These are phyloP conservation scores for Acacia crassicarpa DNA, from an alignment of 306 rosid genomes.

Conservation along the genomic window DNA sequence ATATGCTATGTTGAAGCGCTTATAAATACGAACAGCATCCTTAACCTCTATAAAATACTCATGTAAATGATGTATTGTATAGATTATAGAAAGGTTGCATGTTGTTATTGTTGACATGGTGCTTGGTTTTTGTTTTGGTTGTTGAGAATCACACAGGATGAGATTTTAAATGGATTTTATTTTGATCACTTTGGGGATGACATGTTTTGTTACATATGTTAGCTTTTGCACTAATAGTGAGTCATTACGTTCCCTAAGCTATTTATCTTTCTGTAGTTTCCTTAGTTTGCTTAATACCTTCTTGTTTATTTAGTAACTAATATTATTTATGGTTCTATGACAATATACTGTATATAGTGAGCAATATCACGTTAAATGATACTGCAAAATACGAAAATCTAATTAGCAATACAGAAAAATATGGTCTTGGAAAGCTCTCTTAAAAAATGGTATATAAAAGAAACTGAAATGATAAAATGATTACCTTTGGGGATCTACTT, in stretches of 20 bases:
- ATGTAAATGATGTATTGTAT: neutral
- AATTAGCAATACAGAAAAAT: neutral
- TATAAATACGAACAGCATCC: neutral
- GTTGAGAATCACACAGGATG: neutral
- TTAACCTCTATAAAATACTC: neutral
- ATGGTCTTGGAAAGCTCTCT: neutral
- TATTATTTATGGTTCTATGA: neutral
- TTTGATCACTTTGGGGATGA: neutral
- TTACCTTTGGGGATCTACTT: neutral
- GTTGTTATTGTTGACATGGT: neutral
- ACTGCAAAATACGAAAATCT: neutral
- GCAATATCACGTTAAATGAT: neutral
- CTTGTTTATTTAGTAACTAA: neutral
- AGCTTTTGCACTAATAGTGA: neutral
- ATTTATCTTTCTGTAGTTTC: neutral
- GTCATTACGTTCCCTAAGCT: neutral
- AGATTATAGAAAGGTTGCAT: neutral
- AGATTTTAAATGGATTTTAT: neutral
- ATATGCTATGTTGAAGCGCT: slow-evolving; percentile 10
- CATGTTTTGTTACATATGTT: neutral
- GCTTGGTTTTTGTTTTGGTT: neutral
- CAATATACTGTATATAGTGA: neutral
- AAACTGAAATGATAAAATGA: neutral
- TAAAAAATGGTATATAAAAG: neutral
- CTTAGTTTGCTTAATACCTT: neutral